Conservation (phyloP, 1,284 basidiomycete species). For the Trichosporon sp. region DNA sequence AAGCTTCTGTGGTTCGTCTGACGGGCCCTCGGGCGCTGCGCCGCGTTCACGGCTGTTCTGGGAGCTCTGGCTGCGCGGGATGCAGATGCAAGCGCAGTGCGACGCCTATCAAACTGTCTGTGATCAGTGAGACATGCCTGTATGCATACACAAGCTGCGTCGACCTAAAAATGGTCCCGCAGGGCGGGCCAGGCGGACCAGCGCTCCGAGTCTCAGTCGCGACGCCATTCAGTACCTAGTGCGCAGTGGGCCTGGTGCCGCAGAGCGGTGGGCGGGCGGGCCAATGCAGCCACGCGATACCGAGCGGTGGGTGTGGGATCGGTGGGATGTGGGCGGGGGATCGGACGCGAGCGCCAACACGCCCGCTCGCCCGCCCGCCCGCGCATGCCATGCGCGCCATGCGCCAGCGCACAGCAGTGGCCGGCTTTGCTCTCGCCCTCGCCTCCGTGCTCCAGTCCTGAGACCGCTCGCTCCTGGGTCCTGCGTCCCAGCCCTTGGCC, state of each 20-base stretch:
- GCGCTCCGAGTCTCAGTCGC: not conserved
- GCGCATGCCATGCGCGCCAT: not conserved
- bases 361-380: no score
- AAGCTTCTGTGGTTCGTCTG: not conserved
- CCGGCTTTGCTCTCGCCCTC: not conserved
- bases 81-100: not conserved
- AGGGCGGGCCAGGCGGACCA: not conserved
- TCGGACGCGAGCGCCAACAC: not conserved
- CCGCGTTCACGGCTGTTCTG: not conserved
- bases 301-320: not conserved
- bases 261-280: not conserved
- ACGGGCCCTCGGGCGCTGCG: not conserved
- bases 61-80: not conserved
- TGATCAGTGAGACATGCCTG: constrained; percentile 2
- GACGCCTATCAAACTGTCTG: not conserved
- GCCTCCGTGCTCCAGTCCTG: not conserved
- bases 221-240: not conserved
- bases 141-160: not conserved
- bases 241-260: not conserved
- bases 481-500: not conserved
- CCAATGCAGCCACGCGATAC: not conserved
- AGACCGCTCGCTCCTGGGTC: not conserved
- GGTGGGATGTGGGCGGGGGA: not conserved
- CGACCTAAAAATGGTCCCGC: not conserved
- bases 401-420: not conserved